Evolutionary conservation across 768 basidiomycete species (phyloP).

Genomic region (Fistulinella prunicolor): DNA sequence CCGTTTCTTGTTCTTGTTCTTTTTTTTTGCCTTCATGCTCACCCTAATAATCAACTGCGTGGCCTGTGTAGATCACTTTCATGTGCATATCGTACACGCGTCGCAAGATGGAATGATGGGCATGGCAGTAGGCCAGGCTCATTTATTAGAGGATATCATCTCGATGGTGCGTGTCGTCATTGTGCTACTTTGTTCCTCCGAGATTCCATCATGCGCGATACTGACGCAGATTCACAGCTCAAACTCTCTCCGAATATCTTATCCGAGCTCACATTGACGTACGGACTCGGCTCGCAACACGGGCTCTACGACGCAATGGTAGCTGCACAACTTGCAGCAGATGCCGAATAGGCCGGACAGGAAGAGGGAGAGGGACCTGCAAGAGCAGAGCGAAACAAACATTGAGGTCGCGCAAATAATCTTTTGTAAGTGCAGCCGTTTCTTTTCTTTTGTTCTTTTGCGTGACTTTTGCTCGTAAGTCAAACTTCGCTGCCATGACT

Average conservation of each 20-base stretch:
- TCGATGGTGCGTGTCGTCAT: slow-evolving; percentile 59
- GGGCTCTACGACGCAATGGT: slow-evolving; percentile 54
- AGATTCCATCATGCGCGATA: too few relatives aligned
- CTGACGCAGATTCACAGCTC: too few relatives aligned
- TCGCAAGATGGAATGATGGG: slow-evolving; percentile 57
- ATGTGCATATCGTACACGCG: slow-evolving; percentile 87
- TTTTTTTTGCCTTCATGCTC: too few relatives aligned
- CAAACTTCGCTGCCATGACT: too few relatives aligned
- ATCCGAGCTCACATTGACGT: slow-evolving; percentile 74
- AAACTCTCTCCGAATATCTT: slow-evolving; percentile 57
- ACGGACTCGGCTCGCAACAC: slow-evolving; percentile 80
- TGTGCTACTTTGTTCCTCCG: neutral
- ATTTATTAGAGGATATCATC: slow-evolving; percentile 90
- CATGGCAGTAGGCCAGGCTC: slow-evolving; percentile 86
- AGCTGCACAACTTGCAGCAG: slow-evolving; percentile 33
- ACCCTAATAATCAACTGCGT: too few relatives aligned
- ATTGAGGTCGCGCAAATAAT: too few relatives aligned
- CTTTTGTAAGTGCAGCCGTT: too few relatives aligned
- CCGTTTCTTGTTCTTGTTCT: neutral
- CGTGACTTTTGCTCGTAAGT: too few relatives aligned
- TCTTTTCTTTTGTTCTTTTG: too few relatives aligned
- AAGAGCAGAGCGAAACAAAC: too few relatives aligned
- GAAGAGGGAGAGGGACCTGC: neutral
- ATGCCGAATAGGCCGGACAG: neutral
- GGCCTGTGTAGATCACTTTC: slow-evolving; percentile 89